Evolutionary conservation across 164 flowering plant genomes (phyloP).

Genomic region (Berberis thunbergii): DNA sequence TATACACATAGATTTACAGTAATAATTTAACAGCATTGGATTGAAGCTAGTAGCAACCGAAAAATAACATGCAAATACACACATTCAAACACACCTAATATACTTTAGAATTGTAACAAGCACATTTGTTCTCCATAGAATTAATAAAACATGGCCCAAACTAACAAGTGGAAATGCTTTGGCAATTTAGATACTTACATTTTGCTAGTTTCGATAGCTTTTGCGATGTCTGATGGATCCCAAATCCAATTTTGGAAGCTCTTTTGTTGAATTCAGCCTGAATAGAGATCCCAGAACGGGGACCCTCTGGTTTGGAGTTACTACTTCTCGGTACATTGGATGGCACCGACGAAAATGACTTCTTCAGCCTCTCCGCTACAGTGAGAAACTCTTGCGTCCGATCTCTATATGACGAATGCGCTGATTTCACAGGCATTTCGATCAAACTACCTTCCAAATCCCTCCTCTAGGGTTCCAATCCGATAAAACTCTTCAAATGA

Average conservation of each 20-base stretch:
- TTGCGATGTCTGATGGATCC: constrained; percentile 90
- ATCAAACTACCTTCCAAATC: too few relatives aligned
- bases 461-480: too few relatives aligned
- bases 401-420: constrained; percentile 70
- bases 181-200: constrained; percentile 32
- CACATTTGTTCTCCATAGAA: too few relatives aligned
- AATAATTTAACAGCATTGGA: too few relatives aligned
- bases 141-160: too few relatives aligned
- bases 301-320: constrained; percentile 27
- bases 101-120: too few relatives aligned
- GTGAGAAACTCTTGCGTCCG: constrained; percentile 77
- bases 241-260: constrained; percentile 87
- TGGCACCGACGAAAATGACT: constrained; percentile 28
- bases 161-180: not conserved
- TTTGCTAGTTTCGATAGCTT: constrained; percentile 87
- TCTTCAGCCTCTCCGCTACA: constrained; percentile 60
- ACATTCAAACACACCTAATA: too few relatives aligned
- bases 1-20: too few relatives aligned
- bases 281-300: constrained; percentile 47
- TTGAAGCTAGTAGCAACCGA: too few relatives aligned
- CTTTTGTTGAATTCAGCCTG: constrained; percentile 84
- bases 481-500: too few relatives aligned
- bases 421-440: constrained; percentile 32
- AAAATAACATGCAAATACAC: too few relatives aligned
- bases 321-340: constrained; percentile 28